Base-by-base conservation (phyloP, 257 asterid species). In the Thymus mandschuricus region DNA sequence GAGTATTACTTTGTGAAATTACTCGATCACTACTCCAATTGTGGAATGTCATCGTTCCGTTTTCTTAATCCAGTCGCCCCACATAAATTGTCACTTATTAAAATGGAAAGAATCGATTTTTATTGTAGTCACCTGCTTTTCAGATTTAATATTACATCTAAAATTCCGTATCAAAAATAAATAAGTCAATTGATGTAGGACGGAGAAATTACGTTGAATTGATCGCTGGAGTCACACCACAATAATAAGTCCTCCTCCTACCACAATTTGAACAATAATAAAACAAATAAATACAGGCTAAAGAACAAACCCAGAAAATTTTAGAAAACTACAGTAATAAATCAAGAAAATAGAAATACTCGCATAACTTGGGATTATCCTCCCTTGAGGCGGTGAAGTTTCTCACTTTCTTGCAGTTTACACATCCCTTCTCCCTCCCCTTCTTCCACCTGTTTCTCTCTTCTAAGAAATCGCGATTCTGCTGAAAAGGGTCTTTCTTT, bases 361-460 rank as follows among this genome's bases (percentile, higher is more conserved):
- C n/a, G 50, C 49, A 8, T 15, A 38, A 8, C 34, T 64, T 64
- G 69, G 41, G 12, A 64, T 29, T 64, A 46, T 49, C 44, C 21
- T 21, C 68, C 12, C 69, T 78, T 48, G 65, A 69, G 81, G 72
- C 75, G 83, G 83, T 78, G 72, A 77, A 72, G 76, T 46, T 75
- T 60, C 56, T 50, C 35, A 54, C 54, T 29, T 56, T 30, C 54
- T 69, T 45, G 57, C 60, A 29, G 27, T 69, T 66, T 74, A 21
- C 51, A 56, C 34, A 12, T 52, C 52, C 64, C 60, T 72, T 35
- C 30, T 61, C 69, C 64, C 68, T 55, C 75, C 60, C 59, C 50
- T 71, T 68, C 10, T 56, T 41, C 61, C 51, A 10, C 59, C 33
- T 60, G 40, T 45, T 29, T 68, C 51, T 29, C 57, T 12, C 56